Conservation (phyloP, 2,329 filamentous ascomycete species). For the Ascochyta rabiei region DNA sequence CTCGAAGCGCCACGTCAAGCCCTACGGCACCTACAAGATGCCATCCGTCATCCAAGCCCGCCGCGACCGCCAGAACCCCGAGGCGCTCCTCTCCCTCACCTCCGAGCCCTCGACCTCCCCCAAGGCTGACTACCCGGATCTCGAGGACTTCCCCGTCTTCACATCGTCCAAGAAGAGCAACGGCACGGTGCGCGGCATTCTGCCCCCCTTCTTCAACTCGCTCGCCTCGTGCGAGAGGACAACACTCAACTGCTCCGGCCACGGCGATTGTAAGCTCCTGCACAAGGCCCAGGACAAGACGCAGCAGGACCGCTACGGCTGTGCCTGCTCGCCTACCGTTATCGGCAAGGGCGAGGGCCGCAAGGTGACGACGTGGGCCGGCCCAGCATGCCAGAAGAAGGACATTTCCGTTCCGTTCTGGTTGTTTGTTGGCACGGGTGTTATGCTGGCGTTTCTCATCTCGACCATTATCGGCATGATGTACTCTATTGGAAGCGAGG, state of each 20-base stretch:
- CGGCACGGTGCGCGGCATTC: constrained; percentile 55
- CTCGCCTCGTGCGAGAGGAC: constrained; percentile 69
- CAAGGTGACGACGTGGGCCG: constrained; percentile 79
- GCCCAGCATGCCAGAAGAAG: constrained; percentile 85
- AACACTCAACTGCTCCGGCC: constrained; percentile 82
- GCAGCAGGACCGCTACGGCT: constrained; percentile 72
- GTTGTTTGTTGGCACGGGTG: constrained; percentile 76
- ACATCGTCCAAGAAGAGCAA: constrained; percentile 29
- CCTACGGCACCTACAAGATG: constrained; percentile 46
- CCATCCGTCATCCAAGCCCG: constrained; percentile 27
- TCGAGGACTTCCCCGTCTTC: constrained; percentile 39
- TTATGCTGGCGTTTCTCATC: constrained; percentile 72
- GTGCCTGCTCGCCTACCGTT: constrained; percentile 71
- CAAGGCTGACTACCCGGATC: constrained; percentile 28
- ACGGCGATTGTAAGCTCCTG: constrained; percentile 76
- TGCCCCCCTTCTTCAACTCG: constrained; percentile 77
- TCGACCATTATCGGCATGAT: constrained; percentile 77
- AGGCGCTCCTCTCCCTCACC: constrained; percentile 38
- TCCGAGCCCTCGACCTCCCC: constrained; percentile 35
- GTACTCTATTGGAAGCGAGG: constrained; percentile 82
- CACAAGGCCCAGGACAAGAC: constrained; percentile 57
- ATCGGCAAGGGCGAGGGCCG: constrained; percentile 53
- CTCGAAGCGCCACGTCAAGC: constrained; percentile 40
- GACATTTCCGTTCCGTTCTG: constrained; percentile 90
- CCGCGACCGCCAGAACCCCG: constrained; percentile 38